These are phyloP conservation scores for Soucietia sequanensis DNA, from an alignment of 805 yeast species.

Conservation along the genomic window DNA sequence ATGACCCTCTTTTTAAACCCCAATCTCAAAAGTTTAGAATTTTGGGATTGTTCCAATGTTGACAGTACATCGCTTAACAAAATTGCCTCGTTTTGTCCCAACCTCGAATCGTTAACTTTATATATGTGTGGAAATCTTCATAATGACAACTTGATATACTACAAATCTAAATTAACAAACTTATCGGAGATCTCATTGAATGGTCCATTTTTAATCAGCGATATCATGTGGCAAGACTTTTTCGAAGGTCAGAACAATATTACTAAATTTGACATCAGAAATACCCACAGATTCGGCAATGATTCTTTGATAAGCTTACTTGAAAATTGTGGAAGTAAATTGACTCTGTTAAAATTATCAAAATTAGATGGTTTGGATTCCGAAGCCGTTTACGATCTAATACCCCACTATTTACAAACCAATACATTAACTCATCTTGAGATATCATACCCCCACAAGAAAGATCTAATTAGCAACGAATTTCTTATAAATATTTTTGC, in stretches of 20 bases:
- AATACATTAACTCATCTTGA: slow-evolving; percentile 56
- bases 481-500: slow-evolving; percentile 59
- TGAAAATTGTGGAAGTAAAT: slow-evolving; percentile 51
- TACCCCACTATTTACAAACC: slow-evolving; percentile 57
- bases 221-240: slow-evolving; percentile 72
- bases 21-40: slow-evolving; percentile 53
- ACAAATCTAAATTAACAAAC: slow-evolving; percentile 53
- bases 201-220: slow-evolving; percentile 87
- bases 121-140: slow-evolving; percentile 94
- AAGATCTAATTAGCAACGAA: slow-evolving; percentile 67
- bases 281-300: slow-evolving; percentile 80
- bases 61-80: slow-evolving; percentile 61
- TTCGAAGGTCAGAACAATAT: slow-evolving; percentile 59
- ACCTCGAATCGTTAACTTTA: slow-evolving; percentile 60
- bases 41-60: slow-evolving; percentile 92
- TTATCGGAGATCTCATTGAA: slow-evolving; percentile 64
- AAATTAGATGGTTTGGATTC: slow-evolving; percentile 72
- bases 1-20: slow-evolving; percentile 71
- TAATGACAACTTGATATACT: slow-evolving; percentile 68
- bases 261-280: slow-evolving; percentile 59
- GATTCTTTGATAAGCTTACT: slow-evolving; percentile 62
- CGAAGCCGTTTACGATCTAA: slow-evolving; percentile 53
- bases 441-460: slow-evolving; percentile 65
- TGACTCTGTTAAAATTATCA: slow-evolving; percentile 60
- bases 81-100: slow-evolving; percentile 79